A percentile compares a stretch with the other conserved stretches of the same genome.
phyloP scores from a whole-genome alignment of 345 rosid species.

The Firmiana major region DNA sequence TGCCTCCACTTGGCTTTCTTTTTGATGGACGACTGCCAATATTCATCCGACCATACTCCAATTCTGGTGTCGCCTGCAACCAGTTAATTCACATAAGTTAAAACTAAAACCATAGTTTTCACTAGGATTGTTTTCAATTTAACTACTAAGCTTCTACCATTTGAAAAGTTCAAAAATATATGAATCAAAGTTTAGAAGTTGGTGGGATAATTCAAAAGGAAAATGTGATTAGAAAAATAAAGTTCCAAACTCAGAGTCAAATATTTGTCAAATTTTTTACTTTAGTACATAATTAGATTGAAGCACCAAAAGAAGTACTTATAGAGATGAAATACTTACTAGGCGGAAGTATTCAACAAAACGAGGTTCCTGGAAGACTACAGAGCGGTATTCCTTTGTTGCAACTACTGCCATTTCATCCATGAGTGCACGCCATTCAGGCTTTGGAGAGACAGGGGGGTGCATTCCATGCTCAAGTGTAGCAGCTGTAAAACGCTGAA shows the following conservation, averaged over 20 bases:
- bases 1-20: constrained; percentile 95
- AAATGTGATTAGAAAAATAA: neutral
- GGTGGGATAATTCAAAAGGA: neutral
- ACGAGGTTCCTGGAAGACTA: constrained; percentile 88
- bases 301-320: neutral
- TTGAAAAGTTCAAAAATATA: neutral
- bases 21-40: constrained; percentile 96
- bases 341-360: constrained; percentile 95
- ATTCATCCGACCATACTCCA: constrained; percentile 97
- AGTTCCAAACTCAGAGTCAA: neutral
- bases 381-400: constrained; percentile 79
- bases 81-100: neutral
- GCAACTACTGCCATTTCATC: constrained; percentile 92
- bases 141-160: neutral
- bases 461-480: constrained; percentile 95
- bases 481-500: constrained; percentile 95
- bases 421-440: constrained; percentile 95
- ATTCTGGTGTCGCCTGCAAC: constrained; percentile 83
- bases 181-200: neutral
- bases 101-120: neutral
- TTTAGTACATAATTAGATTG: neutral
- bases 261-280: neutral
- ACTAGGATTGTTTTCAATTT: neutral
- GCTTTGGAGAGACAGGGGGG: constrained; percentile 91
- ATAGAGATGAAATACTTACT: constrained; percentile 37